Percentiles rank a stretch among this genome's conserved stretches.
Conservation (phyloP, 805 yeast species). For the Torulaspora gathmanii region DNA sequence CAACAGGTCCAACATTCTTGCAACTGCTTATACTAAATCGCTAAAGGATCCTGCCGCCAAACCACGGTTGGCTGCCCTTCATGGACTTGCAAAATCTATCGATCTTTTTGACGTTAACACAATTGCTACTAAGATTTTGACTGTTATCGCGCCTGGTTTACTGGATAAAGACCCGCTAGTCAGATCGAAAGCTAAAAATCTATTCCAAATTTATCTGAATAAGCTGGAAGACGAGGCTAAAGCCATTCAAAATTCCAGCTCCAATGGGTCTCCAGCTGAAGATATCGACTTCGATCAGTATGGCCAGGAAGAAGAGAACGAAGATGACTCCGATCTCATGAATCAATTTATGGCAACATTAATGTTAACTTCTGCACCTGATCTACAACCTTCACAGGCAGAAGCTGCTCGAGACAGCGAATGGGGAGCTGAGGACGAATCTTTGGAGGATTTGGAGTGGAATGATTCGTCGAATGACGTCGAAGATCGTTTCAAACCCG, state of each 20-base stretch:
- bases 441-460: slow-evolving; percentile 35
- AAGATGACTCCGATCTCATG: slow-evolving; percentile 15
- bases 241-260: slow-evolving; percentile 13
- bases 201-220: slow-evolving; percentile 57
- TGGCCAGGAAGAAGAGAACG: slow-evolving; percentile 12
- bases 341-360: slow-evolving; percentile 24
- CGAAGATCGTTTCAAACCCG: neutral
- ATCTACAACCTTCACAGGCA: neutral
- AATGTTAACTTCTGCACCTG: slow-evolving; percentile 10
- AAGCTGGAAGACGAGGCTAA: slow-evolving; percentile 49
- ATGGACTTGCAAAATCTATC: slow-evolving; percentile 62
- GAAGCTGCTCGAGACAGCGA: neutral
- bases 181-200: slow-evolving; percentile 62
- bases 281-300: slow-evolving; percentile 25
- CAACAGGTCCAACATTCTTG: slow-evolving; percentile 62
- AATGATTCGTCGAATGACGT: slow-evolving; percentile 10
- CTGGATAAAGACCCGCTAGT: slow-evolving; percentile 70
- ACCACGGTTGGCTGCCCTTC: slow-evolving; percentile 68
- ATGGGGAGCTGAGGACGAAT: slow-evolving; percentile 14
- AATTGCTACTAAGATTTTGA: slow-evolving; percentile 73
- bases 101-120: slow-evolving; percentile 68
- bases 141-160: slow-evolving; percentile 78
- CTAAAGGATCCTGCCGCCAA: slow-evolving; percentile 74
- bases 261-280: slow-evolving; percentile 9
- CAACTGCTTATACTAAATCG: slow-evolving; percentile 82